A percentile compares a stretch with the other conserved stretches of the same genome.
phyloP scores from a whole-genome alignment of 768 basidiomycete species.

The Suillus luteus region DNA sequence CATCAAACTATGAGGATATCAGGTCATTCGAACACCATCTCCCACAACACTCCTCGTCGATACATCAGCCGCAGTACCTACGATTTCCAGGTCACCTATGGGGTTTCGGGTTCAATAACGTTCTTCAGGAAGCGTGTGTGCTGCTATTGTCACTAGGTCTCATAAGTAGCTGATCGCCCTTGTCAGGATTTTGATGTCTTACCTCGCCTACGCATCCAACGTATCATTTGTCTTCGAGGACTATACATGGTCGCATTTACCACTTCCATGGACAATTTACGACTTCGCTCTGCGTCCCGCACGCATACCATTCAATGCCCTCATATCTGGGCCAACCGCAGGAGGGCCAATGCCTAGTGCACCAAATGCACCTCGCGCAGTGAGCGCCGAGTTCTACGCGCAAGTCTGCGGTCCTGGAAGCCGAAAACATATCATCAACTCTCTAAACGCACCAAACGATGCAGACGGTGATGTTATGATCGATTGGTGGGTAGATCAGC shows the following conservation, averaged over 20 bases:
- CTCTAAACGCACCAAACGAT: conserved; percentile 36
- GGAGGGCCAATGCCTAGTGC: conserved; percentile 42
- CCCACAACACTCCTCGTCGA: conserved; percentile 39
- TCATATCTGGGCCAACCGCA: conserved; percentile 56
- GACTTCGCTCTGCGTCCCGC: conserved; percentile 54
- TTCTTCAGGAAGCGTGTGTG: conserved; percentile 62
- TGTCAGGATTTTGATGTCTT: conserved; percentile 48
- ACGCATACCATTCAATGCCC: conserved; percentile 58
- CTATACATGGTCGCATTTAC: conserved; percentile 58
- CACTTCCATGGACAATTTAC: conserved; percentile 56
- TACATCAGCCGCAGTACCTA: conserved; percentile 38
- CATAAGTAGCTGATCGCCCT: conserved; percentile 2
- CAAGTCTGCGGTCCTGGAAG: conserved; percentile 42
- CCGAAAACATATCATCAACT: conserved; percentile 36
- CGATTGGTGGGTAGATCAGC: conserved; percentile 49
- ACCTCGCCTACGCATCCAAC: conserved; percentile 51
- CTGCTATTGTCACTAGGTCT: neutral
- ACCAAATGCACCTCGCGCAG: conserved; percentile 34
- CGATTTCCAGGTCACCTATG: conserved; percentile 57
- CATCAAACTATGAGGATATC: conserved; percentile 41
- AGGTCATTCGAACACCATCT: conserved; percentile 37
- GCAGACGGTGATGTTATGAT: conserved; percentile 46
- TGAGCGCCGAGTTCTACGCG: conserved; percentile 53
- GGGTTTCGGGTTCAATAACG: conserved; percentile 64
- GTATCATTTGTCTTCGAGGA: conserved; percentile 65